Evolutionary conservation across 2,329 filamentous ascomycete genomes (phyloP).

Genomic region (Ilyonectria sp.): DNA sequence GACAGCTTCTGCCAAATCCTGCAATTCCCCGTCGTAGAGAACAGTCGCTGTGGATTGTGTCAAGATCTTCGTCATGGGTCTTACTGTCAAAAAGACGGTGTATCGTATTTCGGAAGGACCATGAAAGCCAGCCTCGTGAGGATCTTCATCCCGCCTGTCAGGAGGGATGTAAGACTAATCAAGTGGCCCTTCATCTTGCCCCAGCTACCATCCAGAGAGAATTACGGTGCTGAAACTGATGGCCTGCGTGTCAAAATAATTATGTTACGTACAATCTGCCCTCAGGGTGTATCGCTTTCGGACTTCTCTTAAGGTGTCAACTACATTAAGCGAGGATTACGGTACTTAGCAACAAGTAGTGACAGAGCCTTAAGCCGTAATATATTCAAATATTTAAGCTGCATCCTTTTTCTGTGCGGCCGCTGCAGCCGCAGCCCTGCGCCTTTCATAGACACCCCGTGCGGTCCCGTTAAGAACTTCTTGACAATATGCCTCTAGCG

Average conservation of each 20-base stretch:
- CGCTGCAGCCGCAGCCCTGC: too few relatives aligned
- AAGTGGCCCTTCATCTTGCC: constrained; percentile 45
- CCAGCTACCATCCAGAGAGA: constrained; percentile 55
- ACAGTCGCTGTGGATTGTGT: neutral
- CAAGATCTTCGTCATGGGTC: neutral
- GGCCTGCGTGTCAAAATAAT: neutral
- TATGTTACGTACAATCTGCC: constrained; percentile 8
- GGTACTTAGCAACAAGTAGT: too few relatives aligned
- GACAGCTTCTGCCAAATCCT: neutral
- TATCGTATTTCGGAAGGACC: neutral
- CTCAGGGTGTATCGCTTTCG: neutral
- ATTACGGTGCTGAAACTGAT: neutral
- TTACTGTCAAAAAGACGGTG: neutral
- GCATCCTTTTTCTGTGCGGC: too few relatives aligned
- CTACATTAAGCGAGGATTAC: neutral
- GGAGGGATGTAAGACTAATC: constrained; percentile 46
- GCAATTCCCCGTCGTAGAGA: constrained; percentile 1
- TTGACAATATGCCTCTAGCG: too few relatives aligned
- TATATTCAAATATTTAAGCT: too few relatives aligned
- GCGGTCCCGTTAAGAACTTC: too few relatives aligned
- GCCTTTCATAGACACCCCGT: too few relatives aligned
- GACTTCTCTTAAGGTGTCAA: neutral
- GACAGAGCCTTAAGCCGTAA: too few relatives aligned
- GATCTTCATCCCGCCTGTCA: constrained; percentile 46
- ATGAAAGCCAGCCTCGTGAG: constrained; percentile 46